Evolutionary conservation across 352 stramenopile genomes (phyloP), one percentile per base, ranked within the genome.

Genomic region (Phytophthora pisi): DNA sequence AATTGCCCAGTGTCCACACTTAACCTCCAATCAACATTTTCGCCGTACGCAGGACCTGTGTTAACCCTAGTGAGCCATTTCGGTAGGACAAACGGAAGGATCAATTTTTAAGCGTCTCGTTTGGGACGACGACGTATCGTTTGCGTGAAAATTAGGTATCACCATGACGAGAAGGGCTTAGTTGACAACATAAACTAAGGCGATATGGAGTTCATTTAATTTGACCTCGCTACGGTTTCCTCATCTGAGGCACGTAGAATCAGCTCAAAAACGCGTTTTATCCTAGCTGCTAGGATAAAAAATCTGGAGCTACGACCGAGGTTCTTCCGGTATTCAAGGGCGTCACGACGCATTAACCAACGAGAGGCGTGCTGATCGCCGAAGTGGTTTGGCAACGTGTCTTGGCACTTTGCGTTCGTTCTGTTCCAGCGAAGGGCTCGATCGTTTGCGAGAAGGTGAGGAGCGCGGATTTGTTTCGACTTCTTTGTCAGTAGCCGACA

Each of bases 371-470:
- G 13, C 16, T 18, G 50, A 45, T 45, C 50, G 26, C n/a, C 30
- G 28, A 16, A 46, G 51, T 18, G 51, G 28, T 13, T 57, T 57
- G 7, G 51, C 16, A 57, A 45, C n/a, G 8, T 36, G n/a, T 57
- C n/a, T 57, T 11, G 51, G 8, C 16, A 57, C 28, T 46, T 45
- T 16, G 38, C 51, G 51, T 28, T 57, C 51, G 15, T 45, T 30
- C 30, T 57, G 30, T 45, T 45, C 28, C 8, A 57, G 15, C 4
- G 7, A 46, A 45, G 28, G n/a, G 11, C 31, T 43, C 11, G 15
- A 45, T 46, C 51, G 28, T 57, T 46, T 57, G 18, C 51, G 31
- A 26, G 31, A 57, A 28, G 30, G 30, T n/a, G 30, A 30, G 30
- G 51, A 4, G 28, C 28, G 5, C 28, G 30, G 40, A 57, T 45